Evolutionary conservation across 2,329 filamentous ascomycete genomes (phyloP).

Genomic region (Pyrenochaeta sp.): DNA sequence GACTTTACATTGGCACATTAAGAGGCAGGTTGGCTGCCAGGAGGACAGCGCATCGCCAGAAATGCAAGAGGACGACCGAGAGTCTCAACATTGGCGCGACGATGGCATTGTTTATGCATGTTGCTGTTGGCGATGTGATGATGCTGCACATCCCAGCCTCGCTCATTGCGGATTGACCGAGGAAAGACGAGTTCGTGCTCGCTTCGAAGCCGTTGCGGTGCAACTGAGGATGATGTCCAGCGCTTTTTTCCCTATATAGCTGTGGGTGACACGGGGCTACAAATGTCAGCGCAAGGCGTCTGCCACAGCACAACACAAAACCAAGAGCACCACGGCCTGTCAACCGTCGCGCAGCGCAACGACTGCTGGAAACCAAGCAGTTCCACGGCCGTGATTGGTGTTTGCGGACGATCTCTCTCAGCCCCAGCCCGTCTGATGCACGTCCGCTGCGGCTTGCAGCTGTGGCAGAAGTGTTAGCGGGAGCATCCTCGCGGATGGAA

Average conservation of each 20-base stretch:
- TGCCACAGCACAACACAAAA: neutral
- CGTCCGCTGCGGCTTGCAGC: constrained; percentile 29
- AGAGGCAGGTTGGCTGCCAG: constrained; percentile 26
- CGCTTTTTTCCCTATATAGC: neutral
- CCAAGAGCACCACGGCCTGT: neutral
- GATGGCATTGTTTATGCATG: constrained; percentile 22
- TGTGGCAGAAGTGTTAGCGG: constrained; percentile 27
- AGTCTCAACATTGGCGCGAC: constrained; percentile 15
- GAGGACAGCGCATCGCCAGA: constrained; percentile 22
- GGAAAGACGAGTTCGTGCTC: neutral
- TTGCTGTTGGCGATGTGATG: constrained; percentile 34
- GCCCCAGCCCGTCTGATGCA: constrained; percentile 34
- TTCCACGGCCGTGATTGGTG: constrained; percentile 18
- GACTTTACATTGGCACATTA: constrained; percentile 28
- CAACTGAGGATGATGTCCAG: neutral
- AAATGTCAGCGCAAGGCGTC: neutral
- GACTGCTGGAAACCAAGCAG: neutral
- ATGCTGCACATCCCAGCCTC: constrained; percentile 39
- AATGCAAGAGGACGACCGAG: constrained; percentile 9
- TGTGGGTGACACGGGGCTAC: neutral
- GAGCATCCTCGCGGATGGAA: constrained; percentile 35
- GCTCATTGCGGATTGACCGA: constrained; percentile 28
- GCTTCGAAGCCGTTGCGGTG: neutral
- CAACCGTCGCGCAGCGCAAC: neutral
- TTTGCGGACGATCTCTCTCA: constrained; percentile 10